Percentiles rank a stretch among this genome's conserved stretches.
These are phyloP conservation scores for Penicillium janthinellum DNA, from an alignment of 2,329 filamentous ascomycete species.

Conservation along the genomic window DNA sequence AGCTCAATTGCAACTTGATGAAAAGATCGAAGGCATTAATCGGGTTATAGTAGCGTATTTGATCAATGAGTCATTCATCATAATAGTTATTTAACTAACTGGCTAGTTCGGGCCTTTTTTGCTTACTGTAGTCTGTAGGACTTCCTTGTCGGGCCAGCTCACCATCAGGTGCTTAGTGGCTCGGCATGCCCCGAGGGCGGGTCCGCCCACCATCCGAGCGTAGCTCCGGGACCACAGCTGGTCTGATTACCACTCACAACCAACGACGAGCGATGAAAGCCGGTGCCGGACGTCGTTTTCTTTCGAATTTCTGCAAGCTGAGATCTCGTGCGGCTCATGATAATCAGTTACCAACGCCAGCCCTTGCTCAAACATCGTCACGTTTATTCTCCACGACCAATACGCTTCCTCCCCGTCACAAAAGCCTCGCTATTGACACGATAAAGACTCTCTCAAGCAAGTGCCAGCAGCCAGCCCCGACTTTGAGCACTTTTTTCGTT, in stretches of 20 bases:
- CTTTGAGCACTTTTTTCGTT: conserved; percentile 29
- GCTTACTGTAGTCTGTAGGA: too few species aligned
- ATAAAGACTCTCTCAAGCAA: neutral
- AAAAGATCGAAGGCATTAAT: too few species aligned
- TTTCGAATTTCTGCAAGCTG: neutral
- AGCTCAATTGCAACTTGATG: too few species aligned
- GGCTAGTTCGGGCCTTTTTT: too few species aligned
- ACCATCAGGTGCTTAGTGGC: too few species aligned
- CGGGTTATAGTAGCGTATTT: too few species aligned
- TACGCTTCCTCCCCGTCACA: neutral
- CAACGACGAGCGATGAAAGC: conserved; percentile 1
- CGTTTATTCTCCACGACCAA: neutral
- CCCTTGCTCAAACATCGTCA: neutral
- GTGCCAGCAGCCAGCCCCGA: neutral
- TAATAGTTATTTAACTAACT: too few species aligned
- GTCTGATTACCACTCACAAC: neutral
- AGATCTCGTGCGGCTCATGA: neutral
- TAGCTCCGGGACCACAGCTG: neutral
- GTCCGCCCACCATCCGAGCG: neutral
- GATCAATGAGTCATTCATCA: too few species aligned
- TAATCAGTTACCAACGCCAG: neutral
- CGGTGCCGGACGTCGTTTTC: neutral
- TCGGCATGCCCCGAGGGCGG: too few species aligned
- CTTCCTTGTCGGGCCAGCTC: too few species aligned
- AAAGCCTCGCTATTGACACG: neutral